These are phyloP conservation scores for Metrosideros polymorpha DNA, from an alignment of 441 rosid species.

Conservation along the genomic window DNA sequence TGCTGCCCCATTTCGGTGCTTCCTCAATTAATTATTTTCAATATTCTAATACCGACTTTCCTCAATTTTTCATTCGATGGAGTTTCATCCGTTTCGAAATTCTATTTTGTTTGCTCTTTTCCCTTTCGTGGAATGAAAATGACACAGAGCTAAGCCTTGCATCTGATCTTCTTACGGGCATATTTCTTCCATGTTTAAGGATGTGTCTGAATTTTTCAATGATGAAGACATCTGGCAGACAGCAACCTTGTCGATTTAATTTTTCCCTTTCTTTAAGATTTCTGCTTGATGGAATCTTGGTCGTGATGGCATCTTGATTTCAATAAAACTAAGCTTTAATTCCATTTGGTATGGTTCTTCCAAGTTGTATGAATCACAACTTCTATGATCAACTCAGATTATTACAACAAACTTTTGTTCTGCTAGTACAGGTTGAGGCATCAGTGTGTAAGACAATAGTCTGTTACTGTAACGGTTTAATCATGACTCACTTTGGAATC, in stretches of 20 bases:
- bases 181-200: not conserved
- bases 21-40: not conserved
- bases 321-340: not conserved
- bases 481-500: not conserved
- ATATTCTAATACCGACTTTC: not conserved
- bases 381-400: not conserved
- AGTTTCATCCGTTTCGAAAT: not conserved
- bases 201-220: not conserved
- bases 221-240: not conserved
- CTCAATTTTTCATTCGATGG: not conserved
- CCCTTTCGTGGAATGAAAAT: not conserved
- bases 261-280: not conserved
- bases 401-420: not conserved
- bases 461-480: not conserved
- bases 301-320: not conserved
- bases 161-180: not conserved
- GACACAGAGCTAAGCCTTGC: not conserved
- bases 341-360: not conserved
- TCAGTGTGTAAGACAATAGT: not conserved
- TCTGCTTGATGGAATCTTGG: not conserved
- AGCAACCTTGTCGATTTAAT: not conserved
- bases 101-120: not conserved
- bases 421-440: not conserved
- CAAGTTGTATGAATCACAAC: not conserved
- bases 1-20: not conserved